Evolutionary conservation across 768 basidiomycete genomes (phyloP), one percentile per base, ranked within the genome.

Genomic region (Holtermanniella nyarrowii): DNA sequence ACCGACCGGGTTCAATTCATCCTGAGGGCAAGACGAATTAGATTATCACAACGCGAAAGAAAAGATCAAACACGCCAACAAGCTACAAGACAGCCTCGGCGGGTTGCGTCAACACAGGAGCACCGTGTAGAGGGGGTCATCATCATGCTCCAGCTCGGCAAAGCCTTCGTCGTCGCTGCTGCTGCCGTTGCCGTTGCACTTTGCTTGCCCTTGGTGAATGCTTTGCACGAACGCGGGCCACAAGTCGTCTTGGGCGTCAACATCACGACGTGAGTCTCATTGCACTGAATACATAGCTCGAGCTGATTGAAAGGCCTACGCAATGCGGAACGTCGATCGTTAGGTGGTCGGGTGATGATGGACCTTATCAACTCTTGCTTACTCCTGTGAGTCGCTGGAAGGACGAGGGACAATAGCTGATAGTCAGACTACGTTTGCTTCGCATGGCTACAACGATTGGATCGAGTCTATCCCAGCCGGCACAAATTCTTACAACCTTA

Each of bases 381-480:
- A 67, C 65, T 25, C 66, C 66, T 5, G 64, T 66, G 40, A 43
- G 64, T 60, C 5, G 16, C 13, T 14, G 22, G n/a, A 18, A 12
- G 10, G 10, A 24, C 21, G 22, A 14, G 25, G 3, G 3, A 23
- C 3, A 42, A 21, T 27, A 14, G 14, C 40, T 42, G 40, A 49
- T 40, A 13, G 26, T 44, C 25, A 66, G 63, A 68, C 61, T 27
- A 49, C 42, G 12, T 58, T 65, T 49, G 52, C 45, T 10, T 31
- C 59, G 48, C 61, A 68, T 49, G 60, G 63, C 14, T 68, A 68
- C 44, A 68, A 68, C 53, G 63, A 64, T 5, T 67, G 65, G 65
- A 49, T 64, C 7, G 58, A 59, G 18, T 51, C 54, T 20, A 59
- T 67, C 40, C 53, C 59, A 0, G 52, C 44, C 27, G 54, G 45